Evolutionary conservation across 208 protist genomes (phyloP).

Genomic region (Leishmania tropica): DNA sequence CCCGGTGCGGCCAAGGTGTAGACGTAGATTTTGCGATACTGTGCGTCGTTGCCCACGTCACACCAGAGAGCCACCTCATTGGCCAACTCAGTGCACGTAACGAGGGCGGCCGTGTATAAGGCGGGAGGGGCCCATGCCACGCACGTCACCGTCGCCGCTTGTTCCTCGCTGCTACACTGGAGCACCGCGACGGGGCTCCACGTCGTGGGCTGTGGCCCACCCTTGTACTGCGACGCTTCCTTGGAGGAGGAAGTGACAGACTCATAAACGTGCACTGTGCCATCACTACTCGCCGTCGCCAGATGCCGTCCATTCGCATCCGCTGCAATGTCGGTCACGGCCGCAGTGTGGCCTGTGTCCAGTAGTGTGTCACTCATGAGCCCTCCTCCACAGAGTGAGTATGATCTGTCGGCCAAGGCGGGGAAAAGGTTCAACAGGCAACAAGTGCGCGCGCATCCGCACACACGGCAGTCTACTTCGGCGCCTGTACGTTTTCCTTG

Average conservation of each 20-base stretch:
- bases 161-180: conserved; percentile 29
- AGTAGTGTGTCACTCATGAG: conserved; percentile 39
- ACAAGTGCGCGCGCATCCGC: not conserved
- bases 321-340: conserved; percentile 70
- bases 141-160: conserved; percentile 55
- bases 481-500: not conserved
- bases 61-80: conserved; percentile 66
- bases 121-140: conserved; percentile 79
- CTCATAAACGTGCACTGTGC: conserved; percentile 64
- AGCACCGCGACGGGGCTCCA: conserved; percentile 24
- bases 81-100: conserved; percentile 60
- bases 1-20: conserved; percentile 42
- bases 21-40: conserved; percentile 69
- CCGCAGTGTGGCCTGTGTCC: conserved; percentile 69
- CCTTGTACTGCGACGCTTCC: conserved; percentile 36
- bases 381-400: not conserved
- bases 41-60: conserved; percentile 40
- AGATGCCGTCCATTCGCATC: conserved; percentile 60
- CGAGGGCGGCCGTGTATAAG: conserved; percentile 58
- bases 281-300: conserved; percentile 72
- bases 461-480: not conserved
- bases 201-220: conserved; percentile 26
- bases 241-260: conserved; percentile 16
- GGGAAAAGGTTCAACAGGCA: not conserved
- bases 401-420: not conserved